A percentile compares a stretch with the other conserved stretches of the same genome.
Conservation (phyloP, 2,329 filamentous ascomycete species). For the Ascochyta viciae-villosae region DNA sequence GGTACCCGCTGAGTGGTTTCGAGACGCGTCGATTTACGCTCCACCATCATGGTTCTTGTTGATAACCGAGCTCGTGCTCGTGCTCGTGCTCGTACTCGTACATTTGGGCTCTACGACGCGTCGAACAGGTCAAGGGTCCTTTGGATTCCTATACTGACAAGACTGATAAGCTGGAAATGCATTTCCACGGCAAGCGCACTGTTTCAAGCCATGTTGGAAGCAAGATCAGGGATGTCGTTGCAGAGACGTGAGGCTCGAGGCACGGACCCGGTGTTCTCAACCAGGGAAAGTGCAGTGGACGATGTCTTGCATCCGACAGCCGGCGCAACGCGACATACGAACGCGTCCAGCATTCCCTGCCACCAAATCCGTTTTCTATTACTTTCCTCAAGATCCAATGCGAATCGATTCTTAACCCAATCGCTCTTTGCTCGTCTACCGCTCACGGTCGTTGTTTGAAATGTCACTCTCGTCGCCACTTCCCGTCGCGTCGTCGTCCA, state of each 20-base stretch:
- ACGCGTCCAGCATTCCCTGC: conserved; percentile 37
- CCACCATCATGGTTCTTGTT: conserved; percentile 13
- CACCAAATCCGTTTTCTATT: conserved; percentile 30
- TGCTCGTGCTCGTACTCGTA: conserved; percentile 7
- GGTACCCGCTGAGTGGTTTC: background rate
- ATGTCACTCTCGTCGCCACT: conserved; percentile 37
- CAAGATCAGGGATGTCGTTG: background rate
- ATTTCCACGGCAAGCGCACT: background rate
- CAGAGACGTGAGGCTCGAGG: conserved; percentile 8
- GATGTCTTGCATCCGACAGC: conserved; percentile 14
- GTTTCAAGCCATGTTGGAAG: background rate
- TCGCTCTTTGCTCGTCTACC: conserved; percentile 11
- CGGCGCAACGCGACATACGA: conserved; percentile 17
- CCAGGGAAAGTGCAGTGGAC: conserved; percentile 15
- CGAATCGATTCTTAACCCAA: conserved; percentile 17
- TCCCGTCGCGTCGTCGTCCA: conserved; percentile 33
- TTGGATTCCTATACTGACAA: background rate
- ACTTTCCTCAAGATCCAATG: conserved; percentile 23
- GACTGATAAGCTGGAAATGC: no score
- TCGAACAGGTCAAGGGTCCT: background rate
- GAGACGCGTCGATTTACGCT: conserved; percentile 14
- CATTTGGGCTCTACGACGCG: conserved; percentile 4
- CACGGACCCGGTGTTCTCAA: conserved; percentile 14
- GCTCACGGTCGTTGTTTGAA: conserved; percentile 5
- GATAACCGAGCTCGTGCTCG: conserved; percentile 11